These are phyloP conservation scores for Chlamydomonas reinhardtii DNA, from an alignment of 163 green algal species.

Conservation along the genomic window DNA sequence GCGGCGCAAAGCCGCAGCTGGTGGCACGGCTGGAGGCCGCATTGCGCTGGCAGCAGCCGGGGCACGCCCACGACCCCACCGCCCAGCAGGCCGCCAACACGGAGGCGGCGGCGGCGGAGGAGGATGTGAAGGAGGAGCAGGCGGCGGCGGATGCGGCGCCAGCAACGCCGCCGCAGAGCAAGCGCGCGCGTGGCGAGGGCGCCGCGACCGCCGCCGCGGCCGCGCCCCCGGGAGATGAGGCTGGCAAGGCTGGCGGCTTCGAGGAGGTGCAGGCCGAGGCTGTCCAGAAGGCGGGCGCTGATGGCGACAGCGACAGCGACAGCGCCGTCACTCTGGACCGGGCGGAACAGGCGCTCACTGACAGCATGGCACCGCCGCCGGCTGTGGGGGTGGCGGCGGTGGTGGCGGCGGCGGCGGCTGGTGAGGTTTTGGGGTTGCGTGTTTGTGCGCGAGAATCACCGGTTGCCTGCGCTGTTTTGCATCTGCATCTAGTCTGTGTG, in stretches of 20 bases:
- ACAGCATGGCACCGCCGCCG: conserved; percentile 4
- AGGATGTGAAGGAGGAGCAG: not conserved
- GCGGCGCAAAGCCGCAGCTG: conserved; percentile 69
- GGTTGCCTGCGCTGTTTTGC: too few species aligned
- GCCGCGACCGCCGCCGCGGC: not conserved
- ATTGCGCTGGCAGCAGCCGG: not conserved
- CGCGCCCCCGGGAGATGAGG: not conserved
- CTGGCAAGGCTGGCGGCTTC: not conserved
- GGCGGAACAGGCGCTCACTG: conserved; percentile 5
- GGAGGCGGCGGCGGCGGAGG: not conserved
- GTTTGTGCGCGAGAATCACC: too few species aligned
- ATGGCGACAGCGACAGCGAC: not conserved
- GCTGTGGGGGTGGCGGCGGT: too few species aligned
- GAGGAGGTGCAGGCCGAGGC: not conserved
- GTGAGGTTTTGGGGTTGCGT: too few species aligned
- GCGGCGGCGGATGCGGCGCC: not conserved
- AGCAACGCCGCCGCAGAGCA: not conserved
- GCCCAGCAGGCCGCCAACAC: not conserved
- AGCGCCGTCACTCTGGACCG: conserved; percentile 16
- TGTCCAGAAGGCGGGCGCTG: not conserved
- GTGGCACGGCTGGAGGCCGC: conserved; percentile 52
- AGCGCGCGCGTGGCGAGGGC: not conserved
- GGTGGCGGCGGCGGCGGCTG: too few species aligned
- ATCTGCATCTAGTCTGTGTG: too few species aligned
- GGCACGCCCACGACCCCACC: not conserved